A percentile compares a stretch with the other conserved stretches of the same genome.
These are phyloP conservation scores for Candida jianshihensis DNA, from an alignment of 805 yeast genomes.

Conservation along the genomic window DNA sequence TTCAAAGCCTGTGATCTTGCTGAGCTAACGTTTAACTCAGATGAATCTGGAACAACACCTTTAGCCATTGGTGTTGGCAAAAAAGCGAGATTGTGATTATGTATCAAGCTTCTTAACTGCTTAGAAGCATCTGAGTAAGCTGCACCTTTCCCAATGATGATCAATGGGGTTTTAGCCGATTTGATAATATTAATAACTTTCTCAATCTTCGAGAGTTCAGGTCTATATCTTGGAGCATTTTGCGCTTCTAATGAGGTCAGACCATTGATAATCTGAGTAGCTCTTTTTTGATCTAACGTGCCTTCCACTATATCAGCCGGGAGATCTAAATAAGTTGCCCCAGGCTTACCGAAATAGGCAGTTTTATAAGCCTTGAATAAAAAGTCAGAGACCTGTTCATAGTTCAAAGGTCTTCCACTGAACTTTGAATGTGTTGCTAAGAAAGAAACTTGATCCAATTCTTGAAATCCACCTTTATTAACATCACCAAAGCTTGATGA, in stretches of 20 bases:
- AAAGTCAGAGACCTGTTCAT: slow-evolving; percentile 30
- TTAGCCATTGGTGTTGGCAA: slow-evolving; percentile 78
- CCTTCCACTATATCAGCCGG: slow-evolving; percentile 51
- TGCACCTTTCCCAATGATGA: slow-evolving; percentile 64
- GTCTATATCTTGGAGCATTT: slow-evolving; percentile 26
- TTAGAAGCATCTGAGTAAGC: slow-evolving; percentile 38
- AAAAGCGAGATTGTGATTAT: slow-evolving; percentile 41
- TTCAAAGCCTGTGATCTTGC: slow-evolving; percentile 57
- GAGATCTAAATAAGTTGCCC: slow-evolving; percentile 55
- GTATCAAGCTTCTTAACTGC: slow-evolving; percentile 34
- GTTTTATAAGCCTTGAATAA: slow-evolving; percentile 41
- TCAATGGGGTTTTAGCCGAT: slow-evolving; percentile 39
- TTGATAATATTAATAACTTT: slow-evolving; percentile 29
- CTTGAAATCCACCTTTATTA: slow-evolving; percentile 64
- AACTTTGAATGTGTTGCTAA: slow-evolving; percentile 44
- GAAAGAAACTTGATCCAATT: slow-evolving; percentile 54
- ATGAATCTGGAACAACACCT: slow-evolving; percentile 53
- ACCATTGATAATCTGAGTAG: slow-evolving; percentile 1
- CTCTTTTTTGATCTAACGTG: neutral
- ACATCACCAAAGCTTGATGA: slow-evolving; percentile 42
- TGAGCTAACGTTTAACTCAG: slow-evolving; percentile 45
- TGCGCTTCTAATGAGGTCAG: slow-evolving; percentile 3
- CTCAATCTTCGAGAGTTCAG: slow-evolving; percentile 28
- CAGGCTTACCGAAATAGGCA: slow-evolving; percentile 45
- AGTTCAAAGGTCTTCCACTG: slow-evolving; percentile 35